A percentile compares a stretch with the other conserved stretches of the same genome.
Conservation (phyloP, 2,329 filamentous ascomycete genomes). For the Purpureocillium takamizusanense region DNA sequence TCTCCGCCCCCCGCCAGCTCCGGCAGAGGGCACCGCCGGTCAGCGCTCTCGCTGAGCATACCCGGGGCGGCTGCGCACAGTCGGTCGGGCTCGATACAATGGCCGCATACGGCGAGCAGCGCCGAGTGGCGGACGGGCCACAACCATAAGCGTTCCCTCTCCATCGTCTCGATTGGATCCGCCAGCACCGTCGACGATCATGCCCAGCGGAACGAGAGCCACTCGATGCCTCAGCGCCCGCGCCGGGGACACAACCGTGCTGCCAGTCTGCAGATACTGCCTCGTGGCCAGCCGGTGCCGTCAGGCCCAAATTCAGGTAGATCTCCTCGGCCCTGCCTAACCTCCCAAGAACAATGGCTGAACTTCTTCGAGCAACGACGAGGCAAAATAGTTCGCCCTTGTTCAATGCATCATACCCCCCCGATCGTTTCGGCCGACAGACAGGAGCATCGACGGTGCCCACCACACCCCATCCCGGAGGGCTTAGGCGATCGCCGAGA, state of each 20-base stretch:
- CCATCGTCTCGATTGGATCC: slow-evolving; percentile 70
- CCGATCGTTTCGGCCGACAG: slow-evolving; percentile 34
- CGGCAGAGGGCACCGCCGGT: slow-evolving; percentile 49
- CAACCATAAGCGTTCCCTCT: slow-evolving; percentile 66
- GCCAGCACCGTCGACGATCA: slow-evolving; percentile 39
- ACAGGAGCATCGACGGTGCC: slow-evolving; percentile 34
- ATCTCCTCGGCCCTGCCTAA: slow-evolving; percentile 2
- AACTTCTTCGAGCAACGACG: slow-evolving; percentile 19
- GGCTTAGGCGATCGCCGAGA: slow-evolving; percentile 28
- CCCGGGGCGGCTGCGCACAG: slow-evolving; percentile 35
- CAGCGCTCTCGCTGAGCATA: slow-evolving; percentile 55
- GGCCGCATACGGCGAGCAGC: slow-evolving; percentile 25
- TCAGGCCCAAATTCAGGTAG: slow-evolving; percentile 29
- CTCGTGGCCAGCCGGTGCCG: slow-evolving; percentile 30
- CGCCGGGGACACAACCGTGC: slow-evolving; percentile 64
- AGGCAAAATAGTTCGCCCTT: slow-evolving; percentile 40
- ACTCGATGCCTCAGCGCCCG: slow-evolving; percentile 38
- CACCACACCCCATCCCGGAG: slow-evolving; percentile 30
- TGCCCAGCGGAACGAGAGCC: slow-evolving; percentile 29
- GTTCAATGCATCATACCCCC: slow-evolving; percentile 46
- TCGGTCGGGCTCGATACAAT: slow-evolving; percentile 38
- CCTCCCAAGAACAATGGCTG: slow-evolving; percentile 13
- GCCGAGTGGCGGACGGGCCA: slow-evolving; percentile 33
- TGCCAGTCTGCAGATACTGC: slow-evolving; percentile 66
- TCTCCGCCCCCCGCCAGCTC: slow-evolving; percentile 31